Evolutionary conservation across 108 stramenopile species (phyloP).

Genomic region (Parietichytrium sp.): DNA sequence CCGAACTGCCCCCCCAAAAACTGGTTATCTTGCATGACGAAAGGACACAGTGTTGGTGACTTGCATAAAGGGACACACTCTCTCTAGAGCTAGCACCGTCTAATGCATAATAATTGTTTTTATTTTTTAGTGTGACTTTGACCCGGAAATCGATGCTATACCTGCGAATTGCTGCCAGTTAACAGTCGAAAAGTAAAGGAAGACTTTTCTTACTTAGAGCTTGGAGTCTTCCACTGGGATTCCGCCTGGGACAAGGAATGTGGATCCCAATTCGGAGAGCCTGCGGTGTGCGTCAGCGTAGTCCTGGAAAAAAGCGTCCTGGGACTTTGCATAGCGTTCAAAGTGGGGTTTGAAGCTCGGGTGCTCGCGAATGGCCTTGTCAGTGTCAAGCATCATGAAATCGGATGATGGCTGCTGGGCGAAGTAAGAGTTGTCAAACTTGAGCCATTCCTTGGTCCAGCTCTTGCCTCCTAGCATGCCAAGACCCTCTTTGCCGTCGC

Average conservation of each 20-base stretch:
- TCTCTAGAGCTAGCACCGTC: too few species aligned
- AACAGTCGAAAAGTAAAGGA: too few species aligned
- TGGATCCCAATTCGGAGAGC: conserved; percentile 53
- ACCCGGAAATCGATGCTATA: too few species aligned
- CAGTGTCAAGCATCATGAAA: conserved; percentile 73
- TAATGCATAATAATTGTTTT: too few species aligned
- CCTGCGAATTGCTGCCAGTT: too few species aligned
- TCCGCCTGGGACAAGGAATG: conserved; percentile 38
- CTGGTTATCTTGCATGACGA: too few species aligned
- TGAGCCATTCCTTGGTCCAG: conserved; percentile 91
- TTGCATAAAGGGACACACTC: too few species aligned
- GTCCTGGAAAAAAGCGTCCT: conserved; percentile 67
- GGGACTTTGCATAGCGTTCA: conserved; percentile 86
- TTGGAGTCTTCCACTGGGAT: neutral
- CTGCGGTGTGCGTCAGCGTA: conserved; percentile 59
- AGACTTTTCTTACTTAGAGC: too few species aligned
- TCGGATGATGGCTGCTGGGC: conserved; percentile 79
- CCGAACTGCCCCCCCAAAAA: too few species aligned
- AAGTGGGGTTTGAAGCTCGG: conserved; percentile 75
- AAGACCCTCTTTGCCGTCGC: conserved; percentile 65
- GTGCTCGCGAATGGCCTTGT: conserved; percentile 82
- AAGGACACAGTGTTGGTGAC: too few species aligned
- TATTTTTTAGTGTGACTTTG: too few species aligned
- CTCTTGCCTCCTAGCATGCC: conserved; percentile 59
- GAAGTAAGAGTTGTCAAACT: conserved; percentile 94